Conservation (phyloP, 495 filamentous ascomycete species). For the Darksidea phi region DNA sequence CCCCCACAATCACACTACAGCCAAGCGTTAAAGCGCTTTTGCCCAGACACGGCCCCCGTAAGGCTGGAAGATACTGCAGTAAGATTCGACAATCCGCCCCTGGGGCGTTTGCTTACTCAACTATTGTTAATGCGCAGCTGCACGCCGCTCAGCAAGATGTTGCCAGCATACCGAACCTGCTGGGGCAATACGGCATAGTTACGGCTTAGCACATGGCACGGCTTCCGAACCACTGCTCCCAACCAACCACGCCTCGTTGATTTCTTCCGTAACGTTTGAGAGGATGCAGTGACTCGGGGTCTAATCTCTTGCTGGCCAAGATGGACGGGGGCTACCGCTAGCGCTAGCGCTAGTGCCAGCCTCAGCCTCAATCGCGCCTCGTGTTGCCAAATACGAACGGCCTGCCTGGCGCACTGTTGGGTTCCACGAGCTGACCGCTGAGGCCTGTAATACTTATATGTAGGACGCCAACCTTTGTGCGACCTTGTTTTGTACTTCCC, state of each 20-base stretch:
- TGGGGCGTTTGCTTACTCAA: too few species aligned
- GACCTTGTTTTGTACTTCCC: background rate
- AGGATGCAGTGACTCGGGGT: too few species aligned
- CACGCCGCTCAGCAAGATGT: too few species aligned
- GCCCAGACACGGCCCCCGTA: background rate
- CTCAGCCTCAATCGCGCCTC: constrained; percentile 7
- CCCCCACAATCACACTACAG: background rate
- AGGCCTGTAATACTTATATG: background rate
- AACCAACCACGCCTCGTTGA: too few species aligned
- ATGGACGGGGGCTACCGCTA: too few species aligned
- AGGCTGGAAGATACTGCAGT: constrained; percentile 8
- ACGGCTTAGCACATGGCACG: too few species aligned
- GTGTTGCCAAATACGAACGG: background rate
- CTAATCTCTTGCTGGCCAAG: too few species aligned
- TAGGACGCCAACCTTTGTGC: background rate
- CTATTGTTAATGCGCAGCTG: too few species aligned
- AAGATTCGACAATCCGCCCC: background rate
- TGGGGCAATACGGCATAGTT: too few species aligned
- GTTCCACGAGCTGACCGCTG: background rate
- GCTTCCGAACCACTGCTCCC: too few species aligned
- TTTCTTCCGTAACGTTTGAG: too few species aligned
- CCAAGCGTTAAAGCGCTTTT: background rate
- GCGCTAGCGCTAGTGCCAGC: background rate
- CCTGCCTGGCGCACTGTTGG: constrained; percentile 1
- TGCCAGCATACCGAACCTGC: too few species aligned